Conservation (phyloP, 139 green algal species). For the Chlorella sp. region DNA sequence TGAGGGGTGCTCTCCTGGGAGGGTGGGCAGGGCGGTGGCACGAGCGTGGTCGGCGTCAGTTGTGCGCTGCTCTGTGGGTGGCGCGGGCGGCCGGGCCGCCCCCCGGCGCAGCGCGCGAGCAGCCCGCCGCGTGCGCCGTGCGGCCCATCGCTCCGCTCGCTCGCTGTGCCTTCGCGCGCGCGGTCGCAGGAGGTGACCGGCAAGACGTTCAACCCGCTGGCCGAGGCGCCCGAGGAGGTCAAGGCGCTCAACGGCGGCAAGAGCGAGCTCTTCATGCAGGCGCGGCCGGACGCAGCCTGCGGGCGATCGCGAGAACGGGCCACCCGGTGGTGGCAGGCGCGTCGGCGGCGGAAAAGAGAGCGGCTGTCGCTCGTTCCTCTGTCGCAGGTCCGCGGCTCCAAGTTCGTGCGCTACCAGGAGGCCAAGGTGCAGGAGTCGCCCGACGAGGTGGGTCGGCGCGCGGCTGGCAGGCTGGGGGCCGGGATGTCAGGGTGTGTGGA, state of each 20-base stretch:
- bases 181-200: conserved; percentile 38
- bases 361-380: neutral
- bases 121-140: too few species aligned
- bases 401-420: conserved; percentile 97
- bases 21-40: too few species aligned
- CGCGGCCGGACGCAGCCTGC: too few species aligned
- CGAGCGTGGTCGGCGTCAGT: too few species aligned
- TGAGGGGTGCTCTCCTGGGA: too few species aligned
- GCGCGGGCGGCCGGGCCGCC: too few species aligned
- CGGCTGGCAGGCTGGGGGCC: neutral
- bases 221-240: conserved; percentile 33
- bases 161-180: neutral
- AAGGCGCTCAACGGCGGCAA: conserved; percentile 36
- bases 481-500: neutral
- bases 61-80: too few species aligned
- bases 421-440: conserved; percentile 71
- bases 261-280: conserved; percentile 40
- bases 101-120: too few species aligned
- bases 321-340: neutral
- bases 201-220: conserved; percentile 82
- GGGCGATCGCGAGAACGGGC: too few species aligned
- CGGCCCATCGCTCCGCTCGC: neutral
- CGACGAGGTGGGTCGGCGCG: conserved; percentile 36
- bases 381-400: conserved; percentile 84
- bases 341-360: neutral